Evolutionary conservation across 768 basidiomycete species (phyloP), one percentile per base, ranked within the genome.

Genomic region (Collybiopsis confluens): DNA sequence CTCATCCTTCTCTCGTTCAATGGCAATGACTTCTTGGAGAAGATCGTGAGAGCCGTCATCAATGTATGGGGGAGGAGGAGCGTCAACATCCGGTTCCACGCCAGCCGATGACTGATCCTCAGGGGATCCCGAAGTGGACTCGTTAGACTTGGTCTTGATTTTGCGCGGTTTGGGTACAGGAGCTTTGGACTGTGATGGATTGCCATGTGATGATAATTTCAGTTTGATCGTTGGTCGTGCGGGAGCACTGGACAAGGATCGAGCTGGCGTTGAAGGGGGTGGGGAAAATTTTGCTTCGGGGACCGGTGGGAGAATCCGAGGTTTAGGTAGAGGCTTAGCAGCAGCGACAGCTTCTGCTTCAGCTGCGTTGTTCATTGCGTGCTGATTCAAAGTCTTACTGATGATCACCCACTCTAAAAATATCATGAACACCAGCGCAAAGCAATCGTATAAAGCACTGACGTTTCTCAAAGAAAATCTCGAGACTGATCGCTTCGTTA

Each of bases 401-500:
- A 90, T 89, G 46, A 90, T 83, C 11, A 79, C 73, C 96, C 96
- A 98, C 68, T 88, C 93, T 96, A 41, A 55, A 41, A 54, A 28
- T 36, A 13, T 35, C 18, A 46, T 27, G 5, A 41, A 45, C 50
- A 44, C 38, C 38, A 33, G 13, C 23, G 45, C 5, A 3, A 45
- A 18, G 40, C 27, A 26, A 33, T 26, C 30, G 16, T 30, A 41
- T 0, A 55, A 23, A 54, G 28, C 4, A 77, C 89, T 53, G 63
- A 94, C 93, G 77, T 71, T 89, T 91, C 59, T 96, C 88, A 60
- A 98, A 96, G 62, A 88, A 85, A 0, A 70, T 75, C 61, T 96
- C 91, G 37, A 98, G 70, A 24, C 77, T 75, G 36, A 88, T 73
- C 0, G 92, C 88, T 58, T 90, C 85, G 43, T 82, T 85, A 58